A percentile compares a stretch with the other conserved stretches of the same genome.
Conservation (phyloP, 805 yeast species). For the Blastobotrys peoriensis region DNA sequence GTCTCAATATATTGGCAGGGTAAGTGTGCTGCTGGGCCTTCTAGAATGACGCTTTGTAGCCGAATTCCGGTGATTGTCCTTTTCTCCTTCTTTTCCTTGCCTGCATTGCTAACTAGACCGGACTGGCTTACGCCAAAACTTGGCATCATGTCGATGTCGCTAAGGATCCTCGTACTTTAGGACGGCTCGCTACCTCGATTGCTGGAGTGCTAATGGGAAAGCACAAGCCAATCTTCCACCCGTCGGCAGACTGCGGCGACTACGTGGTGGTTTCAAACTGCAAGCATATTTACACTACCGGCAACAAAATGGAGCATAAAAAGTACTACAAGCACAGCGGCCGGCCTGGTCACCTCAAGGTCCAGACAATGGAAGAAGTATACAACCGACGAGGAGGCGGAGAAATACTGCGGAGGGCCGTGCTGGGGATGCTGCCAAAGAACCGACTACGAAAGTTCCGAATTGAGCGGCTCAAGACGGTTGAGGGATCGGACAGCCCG, state of each 20-base stretch:
- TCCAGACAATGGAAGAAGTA: conserved; percentile 73
- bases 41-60: too few relatives aligned
- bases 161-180: conserved; percentile 75
- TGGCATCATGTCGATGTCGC: conserved; percentile 97
- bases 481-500: conserved; percentile 85
- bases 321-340: conserved; percentile 85
- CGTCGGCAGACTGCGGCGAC: conserved; percentile 81
- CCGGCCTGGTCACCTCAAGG: conserved; percentile 83
- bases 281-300: conserved; percentile 71
- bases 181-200: conserved; percentile 84
- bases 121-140: conserved; percentile 69
- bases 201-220: conserved; percentile 92
- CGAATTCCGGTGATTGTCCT: too few relatives aligned
- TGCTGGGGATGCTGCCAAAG: conserved; percentile 93
- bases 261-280: conserved; percentile 96
- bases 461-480: conserved; percentile 76
- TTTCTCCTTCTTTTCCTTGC: not conserved
- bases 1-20: conserved; percentile 38
- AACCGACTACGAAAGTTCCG: conserved; percentile 74
- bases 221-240: conserved; percentile 86
- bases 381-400: conserved; percentile 75
- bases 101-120: conserved; percentile 38
- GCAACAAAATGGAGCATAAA: conserved; percentile 74
- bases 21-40: too few relatives aligned
- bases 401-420: conserved; percentile 83